Base-by-base conservation (phyloP, 2,329 filamentous ascomycete genomes). In the Ophiosphaerella narmari region DNA sequence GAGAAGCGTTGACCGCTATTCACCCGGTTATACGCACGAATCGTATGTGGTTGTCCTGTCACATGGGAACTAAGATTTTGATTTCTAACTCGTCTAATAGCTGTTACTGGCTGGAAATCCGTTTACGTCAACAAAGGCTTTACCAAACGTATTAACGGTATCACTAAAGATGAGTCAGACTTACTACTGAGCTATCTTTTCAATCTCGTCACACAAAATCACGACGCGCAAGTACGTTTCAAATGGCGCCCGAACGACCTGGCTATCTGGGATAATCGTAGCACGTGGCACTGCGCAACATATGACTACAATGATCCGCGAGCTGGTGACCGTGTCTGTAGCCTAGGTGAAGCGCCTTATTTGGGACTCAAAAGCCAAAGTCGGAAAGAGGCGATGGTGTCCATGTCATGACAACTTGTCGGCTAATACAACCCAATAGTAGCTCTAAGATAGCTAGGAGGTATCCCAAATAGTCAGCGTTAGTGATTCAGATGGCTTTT, bases 251-350 rank as follows among this genome's bases (percentile, higher is more conserved):
- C 26, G 21, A 67, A 65, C 24, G 64, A 60, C 38, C 47, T 65
- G 67, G 80, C 84, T 1, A 85, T 88, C 55, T 89, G 86, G 86
- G 86, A 89, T 63, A 88, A 88, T 52, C 72, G 83, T 6, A 80
- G 79, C 45, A 78, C 74, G 1, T 85, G 82, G 67, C 83, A 86
- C 57, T 80, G 79, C 33, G 84, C 83, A 0, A 87, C 83, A 0
- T 86, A 82, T 54, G 86, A 88, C 57, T 87, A 87, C 38, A 77
- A 77, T 12, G 83, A 40, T 74, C 76, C 42, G 78, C 81, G 23
- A 77, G 84, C 62, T 65, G 83, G 16, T 76, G 65, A 68, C 34
- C 55, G 79, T 0, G 82, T 86, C 2, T 7, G 80, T 77, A 7
- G 75, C 84, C 5, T 83, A 78, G 11, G 83, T 80, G 74, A 77